Evolutionary conservation across 306 rosid genomes (phyloP).

Genomic region (Comarum palustre): DNA sequence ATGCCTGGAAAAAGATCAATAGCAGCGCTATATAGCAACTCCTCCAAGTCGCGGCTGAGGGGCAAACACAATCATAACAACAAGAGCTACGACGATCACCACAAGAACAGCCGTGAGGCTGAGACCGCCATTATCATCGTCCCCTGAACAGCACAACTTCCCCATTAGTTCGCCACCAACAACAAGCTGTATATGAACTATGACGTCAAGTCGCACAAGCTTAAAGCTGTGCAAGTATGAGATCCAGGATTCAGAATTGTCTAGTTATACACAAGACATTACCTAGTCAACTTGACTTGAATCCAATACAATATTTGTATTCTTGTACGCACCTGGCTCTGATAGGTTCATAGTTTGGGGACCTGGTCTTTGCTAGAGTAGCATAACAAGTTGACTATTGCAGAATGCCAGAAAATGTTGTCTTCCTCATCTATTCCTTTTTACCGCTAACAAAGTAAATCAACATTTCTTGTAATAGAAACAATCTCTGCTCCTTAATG

Average conservation of each 20-base stretch:
- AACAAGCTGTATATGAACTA: background rate
- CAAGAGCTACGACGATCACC: slow-evolving; percentile 27
- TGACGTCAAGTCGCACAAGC: background rate
- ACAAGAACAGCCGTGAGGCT: slow-evolving; percentile 18
- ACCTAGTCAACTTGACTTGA: slow-evolving; percentile 17
- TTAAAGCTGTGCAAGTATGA: background rate
- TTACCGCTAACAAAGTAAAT: background rate
- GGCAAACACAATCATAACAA: slow-evolving; percentile 15
- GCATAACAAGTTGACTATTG: background rate
- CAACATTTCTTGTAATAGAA: background rate
- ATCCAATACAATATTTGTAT: too few relatives aligned
- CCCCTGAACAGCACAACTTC: slow-evolving; percentile 21
- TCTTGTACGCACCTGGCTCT: background rate
- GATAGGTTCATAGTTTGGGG: background rate
- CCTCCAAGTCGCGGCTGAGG: slow-evolving; percentile 13
- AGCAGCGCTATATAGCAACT: slow-evolving; percentile 16
- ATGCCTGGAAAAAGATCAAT: background rate
- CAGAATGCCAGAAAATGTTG: background rate
- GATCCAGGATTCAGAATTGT: background rate
- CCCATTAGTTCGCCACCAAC: slow-evolving; percentile 13
- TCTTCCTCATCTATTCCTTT: background rate
- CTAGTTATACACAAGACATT: background rate
- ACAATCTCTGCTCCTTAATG: background rate
- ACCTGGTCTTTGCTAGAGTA: background rate
- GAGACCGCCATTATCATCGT: slow-evolving; percentile 15